Evolutionary conservation across 805 yeast species (phyloP).

Genomic region (Yarrowia sp.): DNA sequence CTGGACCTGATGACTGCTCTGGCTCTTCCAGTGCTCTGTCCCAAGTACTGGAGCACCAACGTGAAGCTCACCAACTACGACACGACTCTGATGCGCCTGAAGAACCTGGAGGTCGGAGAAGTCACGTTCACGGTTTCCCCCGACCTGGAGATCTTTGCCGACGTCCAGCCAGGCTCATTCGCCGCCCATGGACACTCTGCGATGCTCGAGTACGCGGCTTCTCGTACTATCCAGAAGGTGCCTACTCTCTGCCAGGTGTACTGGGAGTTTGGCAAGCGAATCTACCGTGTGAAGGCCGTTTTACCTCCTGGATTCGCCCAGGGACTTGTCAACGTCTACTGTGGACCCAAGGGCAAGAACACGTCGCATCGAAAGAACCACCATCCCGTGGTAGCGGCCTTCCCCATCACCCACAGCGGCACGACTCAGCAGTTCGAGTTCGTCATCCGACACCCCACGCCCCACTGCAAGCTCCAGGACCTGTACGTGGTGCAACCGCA

Average conservation of each 20-base stretch:
- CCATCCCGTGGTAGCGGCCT: conserved; percentile 73
- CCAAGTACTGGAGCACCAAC: conserved; percentile 70
- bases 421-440: conserved; percentile 66
- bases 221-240: conserved; percentile 55
- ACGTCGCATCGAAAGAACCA: conserved; percentile 44
- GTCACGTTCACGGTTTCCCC: conserved; percentile 74
- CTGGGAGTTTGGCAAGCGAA: conserved; percentile 69
- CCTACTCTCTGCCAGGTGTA: conserved; percentile 78
- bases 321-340: conserved; percentile 78
- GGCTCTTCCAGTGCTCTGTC: conserved; percentile 84
- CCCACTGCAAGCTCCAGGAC: conserved; percentile 72
- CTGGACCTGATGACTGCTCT: conserved; percentile 78
- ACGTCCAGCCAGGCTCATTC: conserved; percentile 48
- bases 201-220: conserved; percentile 43
- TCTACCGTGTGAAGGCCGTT: conserved; percentile 79
- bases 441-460: conserved; percentile 75
- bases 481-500: conserved; percentile 88
- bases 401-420: conserved; percentile 80
- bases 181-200: conserved; percentile 40
- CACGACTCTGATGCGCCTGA: conserved; percentile 73
- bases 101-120: conserved; percentile 80
- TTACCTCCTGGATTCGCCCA: conserved; percentile 72
- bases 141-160: conserved; percentile 70
- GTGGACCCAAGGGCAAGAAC: conserved; percentile 63
- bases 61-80: conserved; percentile 72